These are phyloP conservation scores for Pseudovirgaria hyperparasitica DNA, from an alignment of 2,329 filamentous ascomycete species.

Conservation along the genomic window DNA sequence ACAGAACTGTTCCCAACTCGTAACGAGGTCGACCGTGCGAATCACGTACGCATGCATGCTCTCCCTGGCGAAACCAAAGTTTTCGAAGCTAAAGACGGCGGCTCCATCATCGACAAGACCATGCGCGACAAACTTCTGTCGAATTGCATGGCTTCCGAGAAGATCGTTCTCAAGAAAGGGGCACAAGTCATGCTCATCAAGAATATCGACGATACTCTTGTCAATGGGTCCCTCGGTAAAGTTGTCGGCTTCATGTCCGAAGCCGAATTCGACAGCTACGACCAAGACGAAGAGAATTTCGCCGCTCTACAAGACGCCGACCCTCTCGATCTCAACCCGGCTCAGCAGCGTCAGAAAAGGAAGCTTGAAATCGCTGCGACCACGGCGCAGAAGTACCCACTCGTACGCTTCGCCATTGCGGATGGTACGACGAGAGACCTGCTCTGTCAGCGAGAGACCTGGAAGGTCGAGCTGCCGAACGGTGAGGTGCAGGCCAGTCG, in stretches of 20 bases:
- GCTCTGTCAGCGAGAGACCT: conserved; percentile 75
- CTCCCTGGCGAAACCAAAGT: conserved; percentile 55
- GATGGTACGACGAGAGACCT: conserved; percentile 67
- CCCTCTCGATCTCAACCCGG: conserved; percentile 18
- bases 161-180: conserved; percentile 71
- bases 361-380: conserved; percentile 35
- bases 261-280: conserved; percentile 45
- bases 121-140: conserved; percentile 64
- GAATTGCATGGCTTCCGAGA: conserved; percentile 87
- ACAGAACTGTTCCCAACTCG: conserved; percentile 93
- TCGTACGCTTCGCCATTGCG: conserved; percentile 70
- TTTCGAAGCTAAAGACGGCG: conserved; percentile 65
- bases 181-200: conserved; percentile 99
- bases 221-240: conserved; percentile 87
- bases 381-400: conserved; percentile 53
- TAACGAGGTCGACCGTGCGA: conserved; percentile 78
- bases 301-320: conserved; percentile 33
- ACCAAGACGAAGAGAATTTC: conserved; percentile 44
- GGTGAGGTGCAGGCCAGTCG: conserved; percentile 87
- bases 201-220: conserved; percentile 85
- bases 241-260: conserved; percentile 71
- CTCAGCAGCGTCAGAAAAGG: conserved; percentile 40
- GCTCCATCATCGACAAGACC: conserved; percentile 50
- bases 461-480: conserved; percentile 95
- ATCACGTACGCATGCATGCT: conserved; percentile 57